Conservation (phyloP, 495 filamentous ascomycete species). For the Amphirosellinia nigrospora region DNA sequence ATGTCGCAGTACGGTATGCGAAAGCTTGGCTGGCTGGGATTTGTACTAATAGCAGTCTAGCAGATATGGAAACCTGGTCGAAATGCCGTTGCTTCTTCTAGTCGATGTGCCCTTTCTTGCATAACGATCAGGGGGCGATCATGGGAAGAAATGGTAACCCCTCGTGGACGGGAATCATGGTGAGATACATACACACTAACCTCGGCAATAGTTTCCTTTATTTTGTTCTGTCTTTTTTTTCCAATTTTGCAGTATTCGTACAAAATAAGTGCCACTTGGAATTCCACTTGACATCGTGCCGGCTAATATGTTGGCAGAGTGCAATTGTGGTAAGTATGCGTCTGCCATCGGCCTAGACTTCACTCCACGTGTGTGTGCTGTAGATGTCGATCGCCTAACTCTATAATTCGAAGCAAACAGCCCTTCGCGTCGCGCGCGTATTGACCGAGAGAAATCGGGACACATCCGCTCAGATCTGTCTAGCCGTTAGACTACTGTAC, state of each 20-base stretch:
- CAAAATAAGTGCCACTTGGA: too few relatives aligned
- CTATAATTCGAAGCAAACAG: background rate
- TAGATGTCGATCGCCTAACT: background rate
- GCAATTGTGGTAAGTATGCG: too few relatives aligned
- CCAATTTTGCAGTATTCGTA: background rate
- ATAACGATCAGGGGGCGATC: background rate
- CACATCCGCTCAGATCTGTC: background rate
- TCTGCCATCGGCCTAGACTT: background rate
- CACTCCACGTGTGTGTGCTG: background rate
- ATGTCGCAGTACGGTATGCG: background rate
- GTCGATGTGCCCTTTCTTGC: background rate
- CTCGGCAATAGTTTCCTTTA: background rate
- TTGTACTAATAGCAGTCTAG: background rate
- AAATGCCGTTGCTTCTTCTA: background rate
- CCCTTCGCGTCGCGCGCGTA: background rate
- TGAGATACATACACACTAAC: background rate
- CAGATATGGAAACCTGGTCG: background rate
- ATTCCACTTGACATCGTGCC: background rate
- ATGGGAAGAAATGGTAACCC: background rate
- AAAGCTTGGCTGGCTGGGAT: constrained; percentile 2
- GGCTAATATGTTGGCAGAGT: background rate
- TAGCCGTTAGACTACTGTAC: background rate
- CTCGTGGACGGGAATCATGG: background rate
- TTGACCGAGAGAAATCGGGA: background rate
- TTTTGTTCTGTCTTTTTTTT: background rate